Evolutionary conservation across 805 yeast species (phyloP).

Genomic region (Saccharomyces kudriavzevii): DNA sequence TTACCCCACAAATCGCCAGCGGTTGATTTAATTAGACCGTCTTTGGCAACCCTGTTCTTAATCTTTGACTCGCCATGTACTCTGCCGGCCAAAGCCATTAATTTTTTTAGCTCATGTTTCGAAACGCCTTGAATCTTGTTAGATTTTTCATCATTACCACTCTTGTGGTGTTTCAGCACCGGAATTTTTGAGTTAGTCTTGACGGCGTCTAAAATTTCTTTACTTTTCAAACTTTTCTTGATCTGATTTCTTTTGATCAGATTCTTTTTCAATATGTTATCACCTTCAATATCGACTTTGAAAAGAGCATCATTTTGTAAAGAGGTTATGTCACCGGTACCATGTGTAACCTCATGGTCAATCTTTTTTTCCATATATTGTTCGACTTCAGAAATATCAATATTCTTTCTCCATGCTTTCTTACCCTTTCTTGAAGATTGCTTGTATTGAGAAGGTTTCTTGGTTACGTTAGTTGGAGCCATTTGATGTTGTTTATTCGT

Average conservation of each 20-base stretch:
- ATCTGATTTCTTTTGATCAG: slow-evolving; percentile 33
- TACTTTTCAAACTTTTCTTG: slow-evolving; percentile 44
- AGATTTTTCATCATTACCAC: slow-evolving; percentile 31
- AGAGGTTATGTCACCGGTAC: slow-evolving; percentile 21
- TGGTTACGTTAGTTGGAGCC: slow-evolving; percentile 12
- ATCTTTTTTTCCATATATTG: slow-evolving; percentile 58
- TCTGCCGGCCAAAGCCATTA: slow-evolving; percentile 73
- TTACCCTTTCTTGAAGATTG: slow-evolving; percentile 89
- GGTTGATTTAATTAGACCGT: slow-evolving; percentile 50
- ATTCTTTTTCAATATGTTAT: slow-evolving; percentile 36
- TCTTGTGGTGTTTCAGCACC: slow-evolving; percentile 38
- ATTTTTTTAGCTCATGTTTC: slow-evolving; percentile 51
- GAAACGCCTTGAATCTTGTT: slow-evolving; percentile 53
- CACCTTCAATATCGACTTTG: slow-evolving; percentile 62
- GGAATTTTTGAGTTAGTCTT: slow-evolving; percentile 62
- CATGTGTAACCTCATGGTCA: slow-evolving; percentile 42
- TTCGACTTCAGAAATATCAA: slow-evolving; percentile 76
- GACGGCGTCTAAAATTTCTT: slow-evolving; percentile 60
- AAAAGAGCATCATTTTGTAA: slow-evolving; percentile 26
- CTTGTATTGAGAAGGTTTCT: slow-evolving; percentile 48
- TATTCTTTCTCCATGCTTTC: slow-evolving; percentile 93
- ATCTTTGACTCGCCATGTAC: slow-evolving; percentile 46
- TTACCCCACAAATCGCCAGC: slow-evolving; percentile 68
- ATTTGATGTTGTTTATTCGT: slow-evolving; percentile 4
- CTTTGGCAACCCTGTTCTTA: slow-evolving; percentile 42